These are phyloP conservation scores for Fusarium transvaalense DNA, from an alignment of 2,329 filamentous ascomycete species.

Conservation along the genomic window DNA sequence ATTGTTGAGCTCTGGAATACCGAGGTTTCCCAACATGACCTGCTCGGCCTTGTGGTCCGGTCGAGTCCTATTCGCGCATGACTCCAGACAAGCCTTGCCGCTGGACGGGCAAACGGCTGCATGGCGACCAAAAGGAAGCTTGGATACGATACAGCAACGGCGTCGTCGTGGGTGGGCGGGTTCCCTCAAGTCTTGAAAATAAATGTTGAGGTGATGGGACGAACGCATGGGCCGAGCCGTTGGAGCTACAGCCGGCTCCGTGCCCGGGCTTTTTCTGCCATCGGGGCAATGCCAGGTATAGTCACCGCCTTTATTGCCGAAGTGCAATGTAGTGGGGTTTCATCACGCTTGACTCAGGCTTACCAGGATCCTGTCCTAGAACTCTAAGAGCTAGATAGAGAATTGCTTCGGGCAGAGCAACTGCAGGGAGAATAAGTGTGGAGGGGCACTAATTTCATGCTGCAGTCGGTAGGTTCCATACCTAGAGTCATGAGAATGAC, in stretches of 20 bases:
- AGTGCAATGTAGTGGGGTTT: slow-evolving; percentile 7
- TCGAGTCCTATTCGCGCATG: slow-evolving; percentile 48
- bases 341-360: slow-evolving; percentile 14
- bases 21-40: slow-evolving; percentile 32
- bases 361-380: slow-evolving; percentile 11
- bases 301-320: slow-evolving; percentile 42
- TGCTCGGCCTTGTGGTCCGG: slow-evolving; percentile 38
- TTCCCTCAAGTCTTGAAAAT: slow-evolving; percentile 19
- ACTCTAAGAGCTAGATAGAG: background rate
- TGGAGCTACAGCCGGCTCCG: slow-evolving; percentile 40
- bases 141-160: slow-evolving; percentile 19
- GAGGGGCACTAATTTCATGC: slow-evolving; percentile 32
- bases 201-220: slow-evolving; percentile 40
- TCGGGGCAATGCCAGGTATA: slow-evolving; percentile 14
- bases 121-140: slow-evolving; percentile 44
- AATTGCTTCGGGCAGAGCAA: slow-evolving; percentile 9
- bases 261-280: slow-evolving; percentile 47
- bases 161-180: slow-evolving; percentile 29
- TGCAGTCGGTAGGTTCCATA: background rate
- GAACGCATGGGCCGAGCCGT: slow-evolving; percentile 45
- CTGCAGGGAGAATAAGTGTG: slow-evolving; percentile 34
- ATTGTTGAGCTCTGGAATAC: slow-evolving; percentile 29
- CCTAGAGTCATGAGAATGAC: slow-evolving; percentile 39
- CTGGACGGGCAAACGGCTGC: slow-evolving; percentile 54
- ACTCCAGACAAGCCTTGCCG: slow-evolving; percentile 49